Evolutionary conservation across 2,329 filamentous ascomycete genomes (phyloP).

Genomic region (Hortaea werneckii): DNA sequence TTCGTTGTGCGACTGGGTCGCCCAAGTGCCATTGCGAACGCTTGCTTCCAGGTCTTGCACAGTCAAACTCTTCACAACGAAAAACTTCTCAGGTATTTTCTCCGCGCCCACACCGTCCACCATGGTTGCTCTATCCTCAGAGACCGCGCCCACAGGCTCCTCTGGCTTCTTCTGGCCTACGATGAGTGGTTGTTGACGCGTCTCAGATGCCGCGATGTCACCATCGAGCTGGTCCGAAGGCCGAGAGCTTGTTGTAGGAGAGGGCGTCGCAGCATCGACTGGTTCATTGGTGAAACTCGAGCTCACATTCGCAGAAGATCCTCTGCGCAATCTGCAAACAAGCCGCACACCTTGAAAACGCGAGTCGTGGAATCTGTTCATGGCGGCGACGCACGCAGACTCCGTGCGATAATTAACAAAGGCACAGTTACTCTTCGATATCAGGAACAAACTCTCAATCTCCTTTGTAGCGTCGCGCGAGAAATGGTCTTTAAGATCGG

Average conservation of each 20-base stretch:
- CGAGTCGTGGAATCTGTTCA: slow-evolving; percentile 80
- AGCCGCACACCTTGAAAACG: slow-evolving; percentile 76
- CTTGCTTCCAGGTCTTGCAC: slow-evolving; percentile 83
- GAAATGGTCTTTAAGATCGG: slow-evolving; percentile 83
- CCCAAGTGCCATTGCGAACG: slow-evolving; percentile 81
- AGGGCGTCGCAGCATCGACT: background rate
- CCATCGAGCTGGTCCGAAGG: background rate
- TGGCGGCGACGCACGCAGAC: slow-evolving; percentile 60
- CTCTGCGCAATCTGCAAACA: slow-evolving; percentile 67
- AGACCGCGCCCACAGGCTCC: background rate
- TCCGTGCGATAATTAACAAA: slow-evolving; percentile 93
- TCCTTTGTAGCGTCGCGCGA: slow-evolving; percentile 64
- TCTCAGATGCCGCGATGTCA: background rate
- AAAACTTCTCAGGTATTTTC: slow-evolving; percentile 63
- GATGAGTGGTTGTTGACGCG: background rate
- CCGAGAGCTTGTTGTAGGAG: background rate
- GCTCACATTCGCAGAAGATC: slow-evolving; percentile 13
- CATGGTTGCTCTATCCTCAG: background rate
- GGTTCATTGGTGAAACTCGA: background rate
- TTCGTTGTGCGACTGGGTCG: slow-evolving; percentile 90
- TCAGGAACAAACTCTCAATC: slow-evolving; percentile 83
- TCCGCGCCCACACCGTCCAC: background rate
- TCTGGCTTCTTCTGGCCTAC: background rate
- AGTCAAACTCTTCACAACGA: slow-evolving; percentile 87
- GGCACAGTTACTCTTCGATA: slow-evolving; percentile 93